Conservation (phyloP, 75 land plant genomes). For the Chamaecyparis obtusa region DNA sequence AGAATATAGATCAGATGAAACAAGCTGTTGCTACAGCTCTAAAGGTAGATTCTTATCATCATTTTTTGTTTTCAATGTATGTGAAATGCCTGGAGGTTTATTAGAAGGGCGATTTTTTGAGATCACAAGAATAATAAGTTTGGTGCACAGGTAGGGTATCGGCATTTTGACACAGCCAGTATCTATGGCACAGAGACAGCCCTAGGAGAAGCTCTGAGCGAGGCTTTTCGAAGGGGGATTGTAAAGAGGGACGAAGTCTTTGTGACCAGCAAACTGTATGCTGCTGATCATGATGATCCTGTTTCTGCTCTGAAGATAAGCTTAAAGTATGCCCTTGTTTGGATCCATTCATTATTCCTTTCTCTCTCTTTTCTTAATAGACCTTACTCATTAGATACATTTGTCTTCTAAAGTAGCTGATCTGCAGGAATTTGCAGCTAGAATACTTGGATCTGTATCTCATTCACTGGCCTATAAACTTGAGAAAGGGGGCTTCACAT, state of each 20-base stretch:
- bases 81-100: not conserved
- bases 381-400: conserved; percentile 13
- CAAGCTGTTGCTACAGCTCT: not conserved
- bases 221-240: conserved; percentile 14
- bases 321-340: conserved; percentile 26
- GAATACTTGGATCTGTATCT: conserved; percentile 78
- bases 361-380: not conserved
- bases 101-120: not conserved
- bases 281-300: conserved; percentile 41
- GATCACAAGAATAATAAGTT: not conserved
- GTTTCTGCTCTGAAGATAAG: conserved; percentile 38
- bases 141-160: conserved; percentile 37
- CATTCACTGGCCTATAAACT: conserved; percentile 71
- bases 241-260: conserved; percentile 27
- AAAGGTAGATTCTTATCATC: not conserved
- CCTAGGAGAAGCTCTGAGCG: conserved; percentile 24
- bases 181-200: conserved; percentile 37
- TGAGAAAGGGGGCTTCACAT: conserved; percentile 17
- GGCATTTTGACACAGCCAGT: conserved; percentile 58
- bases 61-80: not conserved
- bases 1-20: not conserved
- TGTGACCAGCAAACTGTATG: conserved; percentile 44
- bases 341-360: not conserved
- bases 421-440: conserved; percentile 54
- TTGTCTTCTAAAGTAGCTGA: not conserved